A percentile compares a stretch with the other conserved stretches of the same genome.
phyloP scores from a whole-genome alignment of 257 asterid genomes.

The Penstemon eatonii region DNA sequence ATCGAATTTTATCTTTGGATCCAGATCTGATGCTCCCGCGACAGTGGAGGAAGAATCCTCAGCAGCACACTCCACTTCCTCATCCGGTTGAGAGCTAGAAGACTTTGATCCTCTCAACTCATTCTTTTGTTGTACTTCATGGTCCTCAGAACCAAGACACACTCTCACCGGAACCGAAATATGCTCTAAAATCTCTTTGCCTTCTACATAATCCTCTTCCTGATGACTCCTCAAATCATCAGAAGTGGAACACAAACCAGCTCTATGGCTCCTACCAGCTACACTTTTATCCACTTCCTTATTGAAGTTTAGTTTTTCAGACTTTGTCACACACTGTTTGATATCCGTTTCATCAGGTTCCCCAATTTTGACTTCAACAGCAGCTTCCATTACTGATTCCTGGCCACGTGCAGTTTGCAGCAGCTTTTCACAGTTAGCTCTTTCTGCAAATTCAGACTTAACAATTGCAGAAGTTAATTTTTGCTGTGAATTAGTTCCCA shows the following conservation, averaged over 20 bases:
- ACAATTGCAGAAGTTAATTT: conserved; percentile 9
- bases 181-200: conserved; percentile 25
- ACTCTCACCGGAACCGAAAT: conserved; percentile 32
- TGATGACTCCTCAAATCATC: conserved; percentile 32
- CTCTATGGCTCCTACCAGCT: conserved; percentile 18
- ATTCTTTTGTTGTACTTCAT: conserved; percentile 30
- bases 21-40: conserved; percentile 1
- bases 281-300: conserved; percentile 3
- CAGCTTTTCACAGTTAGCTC: conserved; percentile 25
- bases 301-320: background rate
- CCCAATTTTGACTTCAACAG: conserved; percentile 17
- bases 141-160: conserved; percentile 26
- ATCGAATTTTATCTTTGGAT: conserved; percentile 43
- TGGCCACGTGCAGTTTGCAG: conserved; percentile 19
- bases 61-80: background rate
- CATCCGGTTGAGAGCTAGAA: conserved; percentile 29
- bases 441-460: conserved; percentile 31
- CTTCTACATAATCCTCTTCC: conserved; percentile 9
- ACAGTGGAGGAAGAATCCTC: conserved; percentile 29
- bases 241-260: conserved; percentile 24
- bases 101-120: conserved; percentile 29
- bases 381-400: conserved; percentile 20
- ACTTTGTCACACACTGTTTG: background rate
- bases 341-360: conserved; percentile 25
- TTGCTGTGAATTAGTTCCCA: conserved; percentile 23